Percentiles rank a stretch among this genome's conserved stretches.
Evolutionary conservation across 2,329 filamentous ascomycete genomes (phyloP).

Genomic region (Colletotrichum salicis): DNA sequence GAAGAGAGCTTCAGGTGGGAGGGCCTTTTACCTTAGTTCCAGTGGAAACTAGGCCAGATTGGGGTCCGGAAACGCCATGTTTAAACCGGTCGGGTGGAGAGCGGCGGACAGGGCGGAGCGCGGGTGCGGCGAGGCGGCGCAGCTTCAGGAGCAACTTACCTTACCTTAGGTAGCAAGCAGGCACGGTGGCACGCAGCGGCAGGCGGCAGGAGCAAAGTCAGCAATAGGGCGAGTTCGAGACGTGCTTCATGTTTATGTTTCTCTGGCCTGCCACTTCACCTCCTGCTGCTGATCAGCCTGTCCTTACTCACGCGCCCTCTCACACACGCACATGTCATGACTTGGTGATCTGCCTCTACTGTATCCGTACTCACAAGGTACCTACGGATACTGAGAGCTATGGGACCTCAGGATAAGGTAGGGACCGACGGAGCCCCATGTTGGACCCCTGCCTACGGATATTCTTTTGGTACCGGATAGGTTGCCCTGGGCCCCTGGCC

Average conservation of each 20-base stretch:
- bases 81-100: slow-evolving; percentile 16
- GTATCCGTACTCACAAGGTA: too few relatives aligned
- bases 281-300: background rate
- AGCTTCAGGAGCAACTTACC: background rate
- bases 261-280: background rate
- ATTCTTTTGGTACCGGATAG: background rate
- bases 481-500: slow-evolving; percentile 11
- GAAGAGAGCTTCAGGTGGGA: background rate
- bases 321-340: background rate
- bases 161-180: too few relatives aligned
- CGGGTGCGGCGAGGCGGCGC: slow-evolving; percentile 13
- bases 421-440: background rate
- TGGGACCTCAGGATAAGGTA: slow-evolving; percentile 7
- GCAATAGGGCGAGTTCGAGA: background rate
- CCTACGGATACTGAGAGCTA: background rate
- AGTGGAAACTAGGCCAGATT: slow-evolving; percentile 16
- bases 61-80: slow-evolving; percentile 2
- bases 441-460: background rate
- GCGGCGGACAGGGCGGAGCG: slow-evolving; percentile 32
- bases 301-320: background rate
- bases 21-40: background rate
- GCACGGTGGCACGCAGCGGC: background rate
- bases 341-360: too few relatives aligned
- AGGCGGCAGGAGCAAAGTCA: background rate
- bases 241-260: background rate